Evolutionary conservation across 352 stramenopile genomes (phyloP), one percentile per base, ranked within the genome.

Genomic region (Globisporangium paddicum): DNA sequence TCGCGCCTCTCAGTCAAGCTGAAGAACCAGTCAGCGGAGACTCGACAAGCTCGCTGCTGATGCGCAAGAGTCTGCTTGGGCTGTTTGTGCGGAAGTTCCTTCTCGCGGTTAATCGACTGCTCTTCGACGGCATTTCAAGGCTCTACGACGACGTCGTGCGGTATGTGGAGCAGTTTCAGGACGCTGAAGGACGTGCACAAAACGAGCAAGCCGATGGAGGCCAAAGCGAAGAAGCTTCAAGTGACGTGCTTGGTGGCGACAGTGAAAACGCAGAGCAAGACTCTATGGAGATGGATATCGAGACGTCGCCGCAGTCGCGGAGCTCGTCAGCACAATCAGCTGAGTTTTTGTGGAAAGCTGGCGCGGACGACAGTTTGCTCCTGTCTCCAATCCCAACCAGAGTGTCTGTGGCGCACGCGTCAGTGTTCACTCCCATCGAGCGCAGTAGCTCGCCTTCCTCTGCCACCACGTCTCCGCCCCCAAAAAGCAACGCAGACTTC

Each of bases 21-120:
- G 55, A 57, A 16, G 68, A 72, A 5, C 34, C 26, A 16, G 63
- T n/a, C n/a, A n/a, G 55, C 35, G 55, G 61, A 41, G 75, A 87
- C 56, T 80, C 75, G 0, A 63, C 81, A n/a, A 82, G 61, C 58
- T 71, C 69, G 16, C 63, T 72, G 34, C 68, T 91, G 19, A 68
- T 66, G 32, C 71, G 81, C 25, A 69, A 61, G 25, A 91, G 81
- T 56, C 53, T 87, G 45, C 63, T 92, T 19, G 82, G 82, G 1
- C 59, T 89, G 16, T 92, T 89, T 51, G 77, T 92, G 47, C 80
- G 82, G 23, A 75, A 69, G 42, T 86, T 92, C 51, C 65, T 88
- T n/a, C 47, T 92, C 30, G 65, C 68, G 1, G 63, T 85, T 16
- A 81, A 87, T 46, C 66, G 78, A 0, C 40, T 85, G 37, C 50